phyloP scores from a whole-genome alignment of 1,284 basidiomycete genomes.

The Ceratobasidium sp. region DNA sequence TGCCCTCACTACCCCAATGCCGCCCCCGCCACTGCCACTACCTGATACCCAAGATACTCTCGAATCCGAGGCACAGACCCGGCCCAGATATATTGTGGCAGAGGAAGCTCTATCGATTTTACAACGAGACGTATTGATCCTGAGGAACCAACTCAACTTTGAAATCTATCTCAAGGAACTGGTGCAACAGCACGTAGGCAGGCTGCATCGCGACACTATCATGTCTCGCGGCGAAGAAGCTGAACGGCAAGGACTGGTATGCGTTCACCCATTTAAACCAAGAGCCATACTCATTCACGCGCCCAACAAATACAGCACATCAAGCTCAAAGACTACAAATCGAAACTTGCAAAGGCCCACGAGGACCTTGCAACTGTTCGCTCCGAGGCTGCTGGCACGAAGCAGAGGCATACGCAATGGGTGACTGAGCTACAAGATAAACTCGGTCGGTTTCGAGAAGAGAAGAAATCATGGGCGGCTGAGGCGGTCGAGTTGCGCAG shows the following conservation, averaged over 20 bases:
- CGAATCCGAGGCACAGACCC: constrained; percentile 63
- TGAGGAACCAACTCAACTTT: constrained; percentile 82
- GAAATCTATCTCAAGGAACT: constrained; percentile 82
- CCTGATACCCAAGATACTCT: constrained; percentile 67
- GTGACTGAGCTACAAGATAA: constrained; percentile 45
- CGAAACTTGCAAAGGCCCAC: constrained; percentile 40
- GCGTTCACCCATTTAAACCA: constrained; percentile 50
- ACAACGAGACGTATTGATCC: constrained; percentile 76
- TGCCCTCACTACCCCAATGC: constrained; percentile 59
- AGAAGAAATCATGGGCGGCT: constrained; percentile 47
- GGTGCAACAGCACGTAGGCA: constrained; percentile 81
- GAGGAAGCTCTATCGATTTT: constrained; percentile 70
- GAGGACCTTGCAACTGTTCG: constrained; percentile 46
- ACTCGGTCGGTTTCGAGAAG: constrained; percentile 45
- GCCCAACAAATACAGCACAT: constrained; percentile 41
- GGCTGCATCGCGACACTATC: constrained; percentile 76
- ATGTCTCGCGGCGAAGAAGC: constrained; percentile 76
- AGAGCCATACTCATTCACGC: neutral
- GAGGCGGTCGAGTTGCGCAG: constrained; percentile 48
- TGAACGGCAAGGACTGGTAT: constrained; percentile 81
- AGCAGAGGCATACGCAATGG: constrained; percentile 45
- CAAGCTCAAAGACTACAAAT: constrained; percentile 46
- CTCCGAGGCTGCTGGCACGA: constrained; percentile 39
- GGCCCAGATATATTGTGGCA: constrained; percentile 56
- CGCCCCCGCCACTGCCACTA: neutral